Evolutionary conservation across 2,329 filamentous ascomycete genomes (phyloP).

Genomic region (Hypoxylon sp.): DNA sequence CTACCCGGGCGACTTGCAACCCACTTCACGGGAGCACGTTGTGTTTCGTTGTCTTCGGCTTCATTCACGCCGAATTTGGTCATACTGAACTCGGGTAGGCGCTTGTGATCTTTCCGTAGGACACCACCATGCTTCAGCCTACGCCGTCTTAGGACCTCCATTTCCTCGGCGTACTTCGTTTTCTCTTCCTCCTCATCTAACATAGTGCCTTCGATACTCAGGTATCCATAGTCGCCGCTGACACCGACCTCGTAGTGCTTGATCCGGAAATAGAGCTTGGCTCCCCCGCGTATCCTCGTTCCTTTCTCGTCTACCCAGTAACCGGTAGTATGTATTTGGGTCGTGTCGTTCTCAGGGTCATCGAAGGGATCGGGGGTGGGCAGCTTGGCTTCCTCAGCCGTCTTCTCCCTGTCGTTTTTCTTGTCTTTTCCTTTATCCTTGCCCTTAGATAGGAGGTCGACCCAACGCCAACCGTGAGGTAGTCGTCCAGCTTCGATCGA

Average conservation of each 20-base stretch:
- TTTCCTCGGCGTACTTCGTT: conserved; percentile 69
- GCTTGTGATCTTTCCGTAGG: conserved; percentile 50
- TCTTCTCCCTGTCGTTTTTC: conserved; percentile 31
- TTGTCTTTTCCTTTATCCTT: conserved; percentile 36
- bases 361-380: conserved; percentile 58
- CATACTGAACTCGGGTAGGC: conserved; percentile 68
- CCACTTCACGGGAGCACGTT: conserved; percentile 53
- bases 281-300: conserved; percentile 72
- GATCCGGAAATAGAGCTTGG: conserved; percentile 82
- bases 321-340: conserved; percentile 70
- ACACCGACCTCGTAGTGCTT: conserved; percentile 86
- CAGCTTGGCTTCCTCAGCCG: conserved; percentile 49
- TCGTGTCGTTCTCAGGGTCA: conserved; percentile 63
- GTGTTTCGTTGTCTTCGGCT: conserved; percentile 59
- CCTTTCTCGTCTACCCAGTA: conserved; percentile 83
- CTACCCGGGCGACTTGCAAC: conserved; percentile 53
- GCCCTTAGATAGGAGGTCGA: conserved; percentile 67
- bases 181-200: conserved; percentile 77
- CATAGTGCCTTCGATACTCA: conserved; percentile 92
- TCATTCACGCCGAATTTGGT: conserved; percentile 67
- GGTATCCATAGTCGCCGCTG: conserved; percentile 81
- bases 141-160: conserved; percentile 57
- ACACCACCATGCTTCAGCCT: conserved; percentile 57
- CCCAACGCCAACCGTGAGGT: conserved; percentile 85
- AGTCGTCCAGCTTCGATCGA: conserved; percentile 84